Evolutionary conservation across 352 stramenopile species (phyloP), one percentile per base, ranked within the genome.

Genomic region (Globisporangium takayamanum): DNA sequence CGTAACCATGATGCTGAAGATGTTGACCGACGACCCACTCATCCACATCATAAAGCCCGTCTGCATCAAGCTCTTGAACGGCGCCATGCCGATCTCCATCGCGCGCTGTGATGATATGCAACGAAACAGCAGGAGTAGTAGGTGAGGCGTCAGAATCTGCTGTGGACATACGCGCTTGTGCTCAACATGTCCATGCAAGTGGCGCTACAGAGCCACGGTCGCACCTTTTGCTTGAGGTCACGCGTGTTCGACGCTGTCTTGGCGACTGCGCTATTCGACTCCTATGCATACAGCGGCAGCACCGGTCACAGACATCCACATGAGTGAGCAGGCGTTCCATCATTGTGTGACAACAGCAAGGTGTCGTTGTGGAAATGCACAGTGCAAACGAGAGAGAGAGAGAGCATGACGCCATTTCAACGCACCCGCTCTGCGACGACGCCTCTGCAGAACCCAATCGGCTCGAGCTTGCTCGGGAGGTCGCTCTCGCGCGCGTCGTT

Each of bases 31-130:
- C 60, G 89, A 94, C 57, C 92, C 92, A 55, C 84, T 95, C 92
- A 98, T 98, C 87, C 91, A 98, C 86, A 98, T 97, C 92, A 98
- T 98, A 68, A 98, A 95, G 28, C 77, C 92, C 22, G 94, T 97
- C 67, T 97, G 95, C 59, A 97, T 75, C 22, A 98, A 60, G n/a
- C 86, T 89, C 76, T 97, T 97, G 59, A 95, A 95, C 28, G 91
- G 91, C 50, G 74, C 84, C 70, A 81, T 86, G 30, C 85, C 89
- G 50, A 97, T 94, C 68, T 96, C 88, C 85, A 95, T 96, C 20
- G 89, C 87, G 49, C 88, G 84, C 87, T 97, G 54, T 3, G 15
- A 0, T 20, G 22, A 53, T 26, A 50, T 39, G n/a, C 15, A 57
- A 54, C 57, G 48, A 20, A 50, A 7, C 30, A 39, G 18, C n/a